Base-by-base conservation (phyloP, 371 early-diverging fungal species). In the Batkoa obscura region DNA sequence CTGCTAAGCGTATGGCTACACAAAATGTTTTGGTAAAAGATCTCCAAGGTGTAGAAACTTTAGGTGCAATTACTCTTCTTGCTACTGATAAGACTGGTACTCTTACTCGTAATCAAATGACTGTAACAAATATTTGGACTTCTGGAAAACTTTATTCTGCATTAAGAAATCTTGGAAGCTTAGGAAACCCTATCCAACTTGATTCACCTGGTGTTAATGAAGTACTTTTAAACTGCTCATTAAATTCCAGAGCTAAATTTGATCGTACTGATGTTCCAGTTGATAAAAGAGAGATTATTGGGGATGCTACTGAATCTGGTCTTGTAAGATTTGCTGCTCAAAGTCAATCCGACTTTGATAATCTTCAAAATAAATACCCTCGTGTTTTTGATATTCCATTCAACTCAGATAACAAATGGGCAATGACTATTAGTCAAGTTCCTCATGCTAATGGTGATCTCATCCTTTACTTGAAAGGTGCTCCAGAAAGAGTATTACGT, bases 81-180 rank as follows among this genome's bases (percentile, higher is more conserved):
- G 93, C 91, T 38, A 92, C 93, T 0, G 94, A 94, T 65, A 95
- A 96, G 70, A 93, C 94, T 0, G 94, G 95, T 55, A 94, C 96
- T 41, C 68, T 95, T 58, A 93, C 94, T 30, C 78, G 89, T 53
- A 95, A 92, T 68, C 88, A 89, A 65, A 94, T 95, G 93, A 88
- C 86, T 0, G 90, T 89, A 1, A 80, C 89, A 57, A 81, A 81
- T 66, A 59, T 92, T 33, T 95, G 94, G 94, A 67, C 85, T 38
- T 76, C 81, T 38, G 64, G 74, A 32, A 67, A 70, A 48, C 58
- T 83, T 63, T 81, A 71, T 59, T 71, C 80, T 13, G 72, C 75
- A 32, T 72, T 84, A 59, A 72, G 76, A 38, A 62, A 63, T 5
- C 60, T 65, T 33, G 63, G 58, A 50, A 71, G 68, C 42, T 56